Evolutionary conservation across 177 flowering plant species (phyloP).

Genomic region (Telopea speciosissima): DNA sequence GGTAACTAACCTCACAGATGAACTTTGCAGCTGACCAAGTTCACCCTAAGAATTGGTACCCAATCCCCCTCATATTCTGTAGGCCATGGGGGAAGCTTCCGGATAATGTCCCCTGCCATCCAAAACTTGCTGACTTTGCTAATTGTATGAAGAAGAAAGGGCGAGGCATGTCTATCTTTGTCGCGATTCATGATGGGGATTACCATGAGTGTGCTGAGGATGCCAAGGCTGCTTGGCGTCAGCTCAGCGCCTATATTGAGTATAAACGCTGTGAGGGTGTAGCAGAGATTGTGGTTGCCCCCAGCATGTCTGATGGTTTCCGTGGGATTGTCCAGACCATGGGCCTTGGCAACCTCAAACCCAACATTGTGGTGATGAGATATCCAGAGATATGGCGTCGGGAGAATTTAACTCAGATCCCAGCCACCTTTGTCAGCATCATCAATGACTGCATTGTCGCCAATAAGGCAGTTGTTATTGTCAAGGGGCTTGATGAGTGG

Average conservation of each 20-base stretch:
- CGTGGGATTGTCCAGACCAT: conserved; percentile 93
- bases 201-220: conserved; percentile 86
- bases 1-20: background rate
- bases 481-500: conserved; percentile 97
- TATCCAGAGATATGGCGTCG: conserved; percentile 98
- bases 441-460: conserved; percentile 92
- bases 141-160: conserved; percentile 99
- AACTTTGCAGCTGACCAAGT: conserved; percentile 49
- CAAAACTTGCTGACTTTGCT: conserved; percentile 94
- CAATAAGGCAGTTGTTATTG: conserved; percentile 93
- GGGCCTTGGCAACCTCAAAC: conserved; percentile 97
- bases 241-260: conserved; percentile 73
- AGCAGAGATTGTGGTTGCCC: conserved; percentile 94
- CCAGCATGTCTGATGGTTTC: conserved; percentile 86
- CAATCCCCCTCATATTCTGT: conserved; percentile 89
- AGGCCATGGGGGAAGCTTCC: conserved; percentile 98
- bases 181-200: conserved; percentile 83
- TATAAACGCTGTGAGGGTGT: conserved; percentile 96
- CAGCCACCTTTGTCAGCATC: conserved; percentile 81
- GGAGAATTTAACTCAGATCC: conserved; percentile 78
- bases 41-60: conserved; percentile 98
- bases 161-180: conserved; percentile 92
- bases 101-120: conserved; percentile 96
- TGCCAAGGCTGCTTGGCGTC: conserved; percentile 73
- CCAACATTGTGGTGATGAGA: conserved; percentile 92